phyloP scores from a whole-genome alignment of 2,329 filamentous ascomycete species.

The Zymoseptoria crescenta region DNA sequence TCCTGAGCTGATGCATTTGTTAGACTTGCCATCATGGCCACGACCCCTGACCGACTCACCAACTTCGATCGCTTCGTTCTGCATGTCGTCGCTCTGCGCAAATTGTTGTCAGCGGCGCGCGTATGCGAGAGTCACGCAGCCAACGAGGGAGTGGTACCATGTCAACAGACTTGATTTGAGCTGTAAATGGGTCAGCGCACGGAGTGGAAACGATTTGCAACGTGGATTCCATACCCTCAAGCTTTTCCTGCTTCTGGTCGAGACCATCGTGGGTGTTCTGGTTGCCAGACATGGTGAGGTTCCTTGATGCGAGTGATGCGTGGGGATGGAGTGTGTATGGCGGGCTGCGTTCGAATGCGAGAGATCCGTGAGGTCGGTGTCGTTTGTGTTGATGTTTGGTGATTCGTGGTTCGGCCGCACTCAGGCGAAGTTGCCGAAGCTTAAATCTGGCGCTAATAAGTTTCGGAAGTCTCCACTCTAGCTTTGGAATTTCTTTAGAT shows the following conservation, averaged over 20 bases:
- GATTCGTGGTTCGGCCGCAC: not conserved
- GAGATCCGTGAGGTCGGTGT: not conserved
- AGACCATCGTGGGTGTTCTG: slow-evolving; percentile 16
- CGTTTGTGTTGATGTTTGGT: not conserved
- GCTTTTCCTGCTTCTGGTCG: slow-evolving; percentile 50
- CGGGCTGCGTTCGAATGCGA: not conserved
- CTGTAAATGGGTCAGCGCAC: slow-evolving; percentile 41
- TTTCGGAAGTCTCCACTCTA: not conserved
- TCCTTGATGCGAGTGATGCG: not conserved
- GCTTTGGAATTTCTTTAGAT: not conserved
- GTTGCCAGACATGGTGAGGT: slow-evolving; percentile 21
- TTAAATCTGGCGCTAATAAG: not conserved
- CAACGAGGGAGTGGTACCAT: slow-evolving; percentile 59
- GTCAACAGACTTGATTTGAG: slow-evolving; percentile 94
- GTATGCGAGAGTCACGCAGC: not conserved
- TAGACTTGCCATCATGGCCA: slow-evolving; percentile 5
- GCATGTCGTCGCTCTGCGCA: slow-evolving; percentile 86
- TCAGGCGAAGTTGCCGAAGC: not conserved
- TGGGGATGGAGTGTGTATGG: not conserved
- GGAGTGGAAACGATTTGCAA: slow-evolving; percentile 1
- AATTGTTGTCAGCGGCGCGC: not conserved
- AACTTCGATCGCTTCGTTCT: slow-evolving; percentile 88
- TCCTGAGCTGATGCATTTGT: slow-evolving; percentile 49
- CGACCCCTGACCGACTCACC: slow-evolving; percentile 51
- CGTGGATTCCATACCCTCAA: slow-evolving; percentile 55